Evolutionary conservation across 2,329 filamentous ascomycete species (phyloP), one percentile per base, ranked within the genome.

Genomic region (Aspergillus sp.): DNA sequence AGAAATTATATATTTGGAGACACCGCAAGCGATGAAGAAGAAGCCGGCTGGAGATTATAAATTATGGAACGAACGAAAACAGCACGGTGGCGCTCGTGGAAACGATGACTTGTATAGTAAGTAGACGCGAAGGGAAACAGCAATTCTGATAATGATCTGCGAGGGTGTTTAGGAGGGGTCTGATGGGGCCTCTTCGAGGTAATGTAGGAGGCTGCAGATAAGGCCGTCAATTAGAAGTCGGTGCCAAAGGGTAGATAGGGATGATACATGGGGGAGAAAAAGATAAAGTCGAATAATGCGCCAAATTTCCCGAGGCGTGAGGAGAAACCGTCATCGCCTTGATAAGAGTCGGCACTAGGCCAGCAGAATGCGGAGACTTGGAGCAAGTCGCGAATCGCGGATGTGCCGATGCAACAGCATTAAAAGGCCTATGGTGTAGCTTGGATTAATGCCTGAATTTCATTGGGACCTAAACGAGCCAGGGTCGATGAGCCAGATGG

Each of bases 301-400:
- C 56, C 38, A 54, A 56, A 36, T 38, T 26, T 38, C 57, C 60
- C 51, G 32, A 62, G 55, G 39, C 54, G 60, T 65, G 64, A 66
- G 61, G 63, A 64, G 64, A 64, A 62, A 57, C 48, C 47, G 52
- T 34, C 60, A 63, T 62, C 55, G 53, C 48, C 39, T 53, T 62
- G 64, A 67, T 63, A 64, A 63, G 60, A 57, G 52, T 54, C 24
- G 36, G 58, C 57, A 61, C 60, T 63, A 62, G 53, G 55, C 52
- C 48, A 58, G 61, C 54, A 47, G 56, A 56, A 57, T 66, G 64
- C 64, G 64, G 64, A 64, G 63, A 64, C 59, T 57, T 64, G 62
- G 62, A 62, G 59, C 60, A 41, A 63, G 58, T 59, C 63, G 56
- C 61, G 53, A 51, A 53, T 56, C 59, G 59, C 54, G 55, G 62